phyloP scores from a whole-genome alignment of 139 green algal genomes.

The Raphidocelis subcapitata region DNA sequence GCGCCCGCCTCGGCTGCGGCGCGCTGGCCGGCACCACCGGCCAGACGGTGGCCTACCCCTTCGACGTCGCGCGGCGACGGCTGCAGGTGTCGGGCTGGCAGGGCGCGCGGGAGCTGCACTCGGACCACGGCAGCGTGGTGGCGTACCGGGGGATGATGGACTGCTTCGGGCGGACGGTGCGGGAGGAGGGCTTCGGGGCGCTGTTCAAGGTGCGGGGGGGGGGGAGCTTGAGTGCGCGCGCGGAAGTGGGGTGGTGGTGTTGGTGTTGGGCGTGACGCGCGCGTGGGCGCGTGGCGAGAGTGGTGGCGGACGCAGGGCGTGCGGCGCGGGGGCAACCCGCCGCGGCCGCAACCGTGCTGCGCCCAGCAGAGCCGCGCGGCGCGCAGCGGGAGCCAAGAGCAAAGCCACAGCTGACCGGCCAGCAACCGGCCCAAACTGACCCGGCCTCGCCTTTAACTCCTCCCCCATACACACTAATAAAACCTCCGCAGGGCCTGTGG shows the following conservation, averaged over 20 bases:
- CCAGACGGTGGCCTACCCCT: conserved; percentile 97
- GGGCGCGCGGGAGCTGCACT: conserved; percentile 70
- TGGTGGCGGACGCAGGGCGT: too few species aligned
- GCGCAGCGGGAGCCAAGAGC: too few species aligned
- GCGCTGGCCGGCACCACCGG: conserved; percentile 89
- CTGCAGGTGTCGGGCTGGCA: conserved; percentile 86
- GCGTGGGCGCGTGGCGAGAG: too few species aligned
- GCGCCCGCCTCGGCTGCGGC: conserved; percentile 83
- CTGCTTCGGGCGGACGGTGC: conserved; percentile 89
- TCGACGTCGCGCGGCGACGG: conserved; percentile 92
- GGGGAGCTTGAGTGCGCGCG: background rate
- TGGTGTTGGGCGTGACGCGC: background rate
- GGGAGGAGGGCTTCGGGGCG: conserved; percentile 85
- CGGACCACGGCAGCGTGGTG: conserved; percentile 63
- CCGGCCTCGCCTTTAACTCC: too few species aligned
- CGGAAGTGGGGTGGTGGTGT: background rate
- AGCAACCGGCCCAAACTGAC: too few species aligned
- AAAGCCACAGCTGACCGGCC: too few species aligned
- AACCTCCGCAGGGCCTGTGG: conserved; percentile 72
- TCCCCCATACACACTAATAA: too few species aligned
- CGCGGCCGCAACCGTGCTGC: too few species aligned
- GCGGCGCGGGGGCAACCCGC: too few species aligned
- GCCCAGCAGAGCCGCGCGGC: too few species aligned
- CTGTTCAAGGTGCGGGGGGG: conserved; percentile 77
- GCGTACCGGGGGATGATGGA: conserved; percentile 96